Conservation (phyloP, 176 grass and related monocot species). For the Themeda triandra region DNA sequence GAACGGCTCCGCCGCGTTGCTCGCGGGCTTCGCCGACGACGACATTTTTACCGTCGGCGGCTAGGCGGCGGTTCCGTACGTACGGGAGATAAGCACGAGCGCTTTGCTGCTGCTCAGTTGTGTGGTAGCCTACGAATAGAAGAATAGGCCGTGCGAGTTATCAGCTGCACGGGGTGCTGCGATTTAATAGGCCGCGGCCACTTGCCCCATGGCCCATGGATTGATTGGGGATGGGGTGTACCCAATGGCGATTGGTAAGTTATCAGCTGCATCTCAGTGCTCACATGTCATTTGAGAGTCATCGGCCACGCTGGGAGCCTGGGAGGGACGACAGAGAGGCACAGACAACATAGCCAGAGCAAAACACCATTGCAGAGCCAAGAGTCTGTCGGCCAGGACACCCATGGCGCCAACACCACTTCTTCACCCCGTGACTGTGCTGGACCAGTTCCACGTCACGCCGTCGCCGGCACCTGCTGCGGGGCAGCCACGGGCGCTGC, state of each 20-base stretch:
- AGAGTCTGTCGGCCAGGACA: neutral
- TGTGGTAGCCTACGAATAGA: neutral
- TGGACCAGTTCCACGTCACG: conserved; percentile 19
- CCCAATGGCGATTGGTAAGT: neutral
- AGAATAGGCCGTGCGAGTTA: neutral
- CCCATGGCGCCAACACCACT: conserved; percentile 7
- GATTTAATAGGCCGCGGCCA: neutral
- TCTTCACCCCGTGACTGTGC: neutral
- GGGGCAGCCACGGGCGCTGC: conserved; percentile 35
- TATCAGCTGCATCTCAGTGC: neutral
- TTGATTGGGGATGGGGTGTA: no score
- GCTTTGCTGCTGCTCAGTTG: neutral
- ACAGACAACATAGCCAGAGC: neutral
- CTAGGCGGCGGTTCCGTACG: no score
- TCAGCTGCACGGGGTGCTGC: neutral
- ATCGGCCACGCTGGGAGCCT: neutral
- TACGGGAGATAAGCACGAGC: neutral
- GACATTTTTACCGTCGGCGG: neutral
- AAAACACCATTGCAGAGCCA: neutral
- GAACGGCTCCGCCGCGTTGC: conserved; percentile 39
- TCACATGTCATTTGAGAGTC: neutral
- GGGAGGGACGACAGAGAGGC: no score
- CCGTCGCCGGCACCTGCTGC: conserved; percentile 21
- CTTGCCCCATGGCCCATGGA: neutral
- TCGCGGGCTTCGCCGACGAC: neutral